These are phyloP conservation scores for Pichia gijzeniarum DNA, from an alignment of 805 yeast species.

Conservation along the genomic window DNA sequence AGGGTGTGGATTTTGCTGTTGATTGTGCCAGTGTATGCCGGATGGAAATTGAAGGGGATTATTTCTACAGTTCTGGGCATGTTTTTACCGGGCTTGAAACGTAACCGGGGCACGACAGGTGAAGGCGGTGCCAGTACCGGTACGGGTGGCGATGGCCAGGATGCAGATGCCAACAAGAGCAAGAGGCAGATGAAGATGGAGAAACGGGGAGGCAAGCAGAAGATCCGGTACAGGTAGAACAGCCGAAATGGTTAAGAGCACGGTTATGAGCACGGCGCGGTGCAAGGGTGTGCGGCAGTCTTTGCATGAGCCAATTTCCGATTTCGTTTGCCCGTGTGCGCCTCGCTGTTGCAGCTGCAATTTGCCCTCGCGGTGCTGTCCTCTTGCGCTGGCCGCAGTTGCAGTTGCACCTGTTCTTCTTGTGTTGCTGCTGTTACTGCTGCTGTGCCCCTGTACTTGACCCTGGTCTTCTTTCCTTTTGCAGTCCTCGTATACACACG, in stretches of 20 bases:
- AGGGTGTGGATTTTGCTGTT: slow-evolving; percentile 52
- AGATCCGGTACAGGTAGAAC: slow-evolving; percentile 8
- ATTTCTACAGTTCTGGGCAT: slow-evolving; percentile 24
- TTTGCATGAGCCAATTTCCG: no score
- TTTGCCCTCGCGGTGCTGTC: neutral
- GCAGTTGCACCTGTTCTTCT: neutral
- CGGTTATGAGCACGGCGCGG: neutral
- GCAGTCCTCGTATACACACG: neutral
- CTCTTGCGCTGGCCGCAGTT: neutral
- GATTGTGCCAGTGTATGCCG: slow-evolving; percentile 48
- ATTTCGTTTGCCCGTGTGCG: neutral
- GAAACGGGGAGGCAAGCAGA: slow-evolving; percentile 26
- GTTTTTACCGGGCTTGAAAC: slow-evolving; percentile 14
- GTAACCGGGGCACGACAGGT: neutral
- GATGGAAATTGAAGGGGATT: slow-evolving; percentile 39
- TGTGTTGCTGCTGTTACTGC: no score
- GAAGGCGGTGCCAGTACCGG: slow-evolving; percentile 8
- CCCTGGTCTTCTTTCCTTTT: neutral
- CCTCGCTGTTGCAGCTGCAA: neutral
- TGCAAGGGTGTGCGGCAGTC: no score
- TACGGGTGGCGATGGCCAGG: slow-evolving; percentile 6
- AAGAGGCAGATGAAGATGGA: slow-evolving; percentile 37
- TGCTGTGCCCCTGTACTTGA: neutral
- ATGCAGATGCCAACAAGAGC: slow-evolving; percentile 20
- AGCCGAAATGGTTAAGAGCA: neutral